Evolutionary conservation across 805 yeast species (phyloP), one percentile per base, ranked within the genome.

Genomic region (Hanseniaspora lachancei): DNA sequence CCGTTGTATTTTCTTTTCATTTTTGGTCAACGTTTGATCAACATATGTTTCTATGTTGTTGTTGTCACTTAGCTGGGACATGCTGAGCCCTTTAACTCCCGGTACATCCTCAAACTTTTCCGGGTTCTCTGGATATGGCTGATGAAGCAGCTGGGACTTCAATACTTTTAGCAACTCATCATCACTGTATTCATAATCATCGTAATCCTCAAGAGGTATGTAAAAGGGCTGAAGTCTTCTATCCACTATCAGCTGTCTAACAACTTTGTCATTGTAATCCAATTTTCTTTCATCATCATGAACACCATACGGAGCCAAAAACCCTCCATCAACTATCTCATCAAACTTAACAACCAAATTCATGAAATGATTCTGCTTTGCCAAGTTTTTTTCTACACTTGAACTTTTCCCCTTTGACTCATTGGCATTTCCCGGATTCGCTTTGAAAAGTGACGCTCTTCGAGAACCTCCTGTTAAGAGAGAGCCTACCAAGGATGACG

Each of bases 271-370:
- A 62, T 84, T 78, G 70, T 80, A 91, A 66, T 86, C 95, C 55
- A 84, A 67, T 40, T 56, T 56, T 61, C 81, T 82, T 48, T 84
- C 81, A 35, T 77, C 73, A 60, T 81, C 78, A 68, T 91, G 91
- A 35, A 86, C 85, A 1, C 97, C 97, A 68, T 78, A 86, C 0
- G 97, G 96, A 1, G 95, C 96, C 60, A 91, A 70, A 65, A 72
- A 89, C 1, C 98, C 98, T 20, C 98, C 98, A 69, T 93, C 97
- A 16, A 91, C 95, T 59, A 73, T 79, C 63, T 87, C 95, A 41
- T 73, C 73, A 62, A 68, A 77, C 58, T 76, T 72, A 2, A 85
- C 87, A 23, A 85, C 70, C 54, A 85, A 70, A 24, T 80, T 76
- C 59, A 70, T 62, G 54, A 77, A 78, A 61, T 81, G 87, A 18